Evolutionary conservation across 2,329 filamentous ascomycete genomes (phyloP).

Genomic region (Fusarium sterilihyphosum): DNA sequence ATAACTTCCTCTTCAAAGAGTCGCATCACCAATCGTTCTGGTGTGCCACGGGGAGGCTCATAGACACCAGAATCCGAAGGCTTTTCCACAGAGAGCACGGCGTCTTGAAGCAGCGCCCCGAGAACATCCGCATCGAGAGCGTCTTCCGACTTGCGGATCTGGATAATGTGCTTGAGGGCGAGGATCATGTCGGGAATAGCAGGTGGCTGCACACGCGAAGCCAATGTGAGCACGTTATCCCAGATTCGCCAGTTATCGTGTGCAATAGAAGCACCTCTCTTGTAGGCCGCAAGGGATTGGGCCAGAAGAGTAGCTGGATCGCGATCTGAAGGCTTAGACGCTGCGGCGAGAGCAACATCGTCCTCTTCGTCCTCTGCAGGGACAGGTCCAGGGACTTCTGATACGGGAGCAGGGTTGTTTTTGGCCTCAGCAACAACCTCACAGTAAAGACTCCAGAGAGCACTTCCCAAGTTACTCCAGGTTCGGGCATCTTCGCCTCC

Average conservation of each 20-base stretch:
- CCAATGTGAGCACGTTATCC: slow-evolving; percentile 94
- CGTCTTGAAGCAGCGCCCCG: slow-evolving; percentile 75
- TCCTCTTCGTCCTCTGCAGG: slow-evolving; percentile 43
- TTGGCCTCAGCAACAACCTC: slow-evolving; percentile 57
- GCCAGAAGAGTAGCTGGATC: slow-evolving; percentile 71
- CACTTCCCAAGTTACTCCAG: slow-evolving; percentile 93
- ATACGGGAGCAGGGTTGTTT: slow-evolving; percentile 37
- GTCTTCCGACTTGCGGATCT: slow-evolving; percentile 80
- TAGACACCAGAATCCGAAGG: slow-evolving; percentile 45
- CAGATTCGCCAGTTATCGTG: slow-evolving; percentile 92
- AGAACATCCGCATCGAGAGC: slow-evolving; percentile 81
- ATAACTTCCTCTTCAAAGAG: slow-evolving; percentile 80
- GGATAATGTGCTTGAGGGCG: slow-evolving; percentile 78
- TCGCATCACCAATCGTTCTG: slow-evolving; percentile 71
- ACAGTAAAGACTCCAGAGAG: slow-evolving; percentile 76
- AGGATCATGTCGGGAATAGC: slow-evolving; percentile 79
- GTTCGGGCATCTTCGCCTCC: slow-evolving; percentile 91
- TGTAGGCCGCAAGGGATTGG: slow-evolving; percentile 85
- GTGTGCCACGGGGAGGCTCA: slow-evolving; percentile 62
- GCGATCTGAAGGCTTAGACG: slow-evolving; percentile 39
- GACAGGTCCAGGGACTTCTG: slow-evolving; percentile 34
- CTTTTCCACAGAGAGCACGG: slow-evolving; percentile 61
- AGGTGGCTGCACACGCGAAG: slow-evolving; percentile 79
- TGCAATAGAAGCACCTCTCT: slow-evolving; percentile 84
- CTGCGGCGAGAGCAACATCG: slow-evolving; percentile 37